Evolutionary conservation across 1,284 basidiomycete genomes (phyloP), one percentile per base, ranked within the genome.

Genomic region (Testicularia cyperi): DNA sequence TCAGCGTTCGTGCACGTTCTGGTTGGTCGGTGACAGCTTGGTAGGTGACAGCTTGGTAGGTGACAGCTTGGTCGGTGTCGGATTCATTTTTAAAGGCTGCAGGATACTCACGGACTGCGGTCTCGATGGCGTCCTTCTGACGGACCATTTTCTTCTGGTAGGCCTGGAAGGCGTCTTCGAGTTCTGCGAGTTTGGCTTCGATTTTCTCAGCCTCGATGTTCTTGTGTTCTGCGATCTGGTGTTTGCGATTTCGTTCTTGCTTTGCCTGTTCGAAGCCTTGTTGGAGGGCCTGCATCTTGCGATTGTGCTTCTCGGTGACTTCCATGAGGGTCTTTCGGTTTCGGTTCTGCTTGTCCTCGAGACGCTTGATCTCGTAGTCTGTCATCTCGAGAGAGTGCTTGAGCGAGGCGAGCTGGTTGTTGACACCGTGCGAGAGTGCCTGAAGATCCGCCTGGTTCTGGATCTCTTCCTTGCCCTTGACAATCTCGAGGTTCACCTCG

Each of bases 401-500:
- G 23, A 61, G 43, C 18, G 51, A 54, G 5, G 57, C 57, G 2
- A 61, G 42, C 28, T 61, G 57, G 34, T 61, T 61, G 36, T 42
- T 61, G 43, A 61, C 52, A 2, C 52, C 52, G 16, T 62, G 58
- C 6, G 53, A 56, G 2, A 62, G 33, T 3, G 58, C 48, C 24
- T 43, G 38, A 3, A 62, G 41, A 26, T 62, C 53, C 33, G 52
- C 38, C 25, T 62, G 52, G 28, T 62, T 62, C 18, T 62, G 58
- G 14, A 52, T 41, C 30, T 62, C 58, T 32, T 55, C 58, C 19
- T 62, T 62, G 47, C 52, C 53, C 41, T 62, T 62, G 37, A 65
- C 67, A 22, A 65, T 61, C 27, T 68, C 65, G 27, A 57, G 42
- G 33, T 58, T 53, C 24, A 70, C 65, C 33, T 70, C 62, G 46